Evolutionary conservation across 345 rosid species (phyloP).

Genomic region (Brassica juncea): DNA sequence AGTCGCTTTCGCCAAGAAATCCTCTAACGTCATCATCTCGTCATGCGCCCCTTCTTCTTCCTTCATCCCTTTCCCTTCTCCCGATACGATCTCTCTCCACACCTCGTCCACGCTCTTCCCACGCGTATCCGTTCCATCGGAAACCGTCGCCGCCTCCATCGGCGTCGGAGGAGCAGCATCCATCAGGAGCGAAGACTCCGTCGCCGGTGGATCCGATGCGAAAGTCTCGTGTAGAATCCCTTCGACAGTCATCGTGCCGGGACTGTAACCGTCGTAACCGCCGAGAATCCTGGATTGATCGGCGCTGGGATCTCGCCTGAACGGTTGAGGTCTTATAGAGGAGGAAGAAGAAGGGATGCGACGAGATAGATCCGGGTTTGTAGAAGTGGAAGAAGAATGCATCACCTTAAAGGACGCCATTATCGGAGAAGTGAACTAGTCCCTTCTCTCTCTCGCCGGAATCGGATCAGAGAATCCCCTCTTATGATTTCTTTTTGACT

Average conservation of each 20-base stretch:
- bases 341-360: conserved; percentile 37
- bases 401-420: conserved; percentile 76
- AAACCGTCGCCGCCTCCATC: conserved; percentile 6
- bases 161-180: conserved; percentile 13
- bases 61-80: conserved; percentile 69
- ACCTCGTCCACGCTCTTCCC: conserved; percentile 66
- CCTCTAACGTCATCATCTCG: conserved; percentile 86
- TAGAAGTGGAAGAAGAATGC: conserved; percentile 61
- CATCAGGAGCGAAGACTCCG: conserved; percentile 34
- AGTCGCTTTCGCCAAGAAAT: conserved; percentile 72
- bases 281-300: background rate
- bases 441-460: conserved; percentile 24
- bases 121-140: conserved; percentile 14
- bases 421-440: background rate
- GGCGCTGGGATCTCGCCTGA: conserved; percentile 23
- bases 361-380: conserved; percentile 65
- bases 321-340: conserved; percentile 38
- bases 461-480: conserved; percentile 32
- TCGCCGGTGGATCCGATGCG: conserved; percentile 39
- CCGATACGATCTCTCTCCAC: conserved; percentile 85
- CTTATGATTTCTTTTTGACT: conserved; percentile 22
- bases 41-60: conserved; percentile 53
- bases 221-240: conserved; percentile 27
- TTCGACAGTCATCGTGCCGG: conserved; percentile 23
- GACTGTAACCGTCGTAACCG: conserved; percentile 25